A percentile compares a stretch with the other conserved stretches of the same genome.
Evolutionary conservation across 2,329 filamentous ascomycete species (phyloP).

Genomic region (Pseudogymnoascus sp.): DNA sequence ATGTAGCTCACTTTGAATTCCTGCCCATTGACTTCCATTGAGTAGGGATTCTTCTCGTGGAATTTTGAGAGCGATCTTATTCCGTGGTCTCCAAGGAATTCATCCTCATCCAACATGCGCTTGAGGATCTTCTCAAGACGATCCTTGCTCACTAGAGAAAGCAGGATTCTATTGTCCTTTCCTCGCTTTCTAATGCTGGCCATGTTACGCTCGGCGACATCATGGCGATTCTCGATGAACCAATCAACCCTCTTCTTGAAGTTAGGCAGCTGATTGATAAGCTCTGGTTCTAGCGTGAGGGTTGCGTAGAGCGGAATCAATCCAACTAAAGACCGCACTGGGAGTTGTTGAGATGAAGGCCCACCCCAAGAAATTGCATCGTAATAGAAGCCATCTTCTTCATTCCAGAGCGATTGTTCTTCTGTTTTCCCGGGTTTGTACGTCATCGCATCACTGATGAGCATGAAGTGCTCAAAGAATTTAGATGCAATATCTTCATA

Average conservation of each 20-base stretch:
- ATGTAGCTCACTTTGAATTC: slow-evolving; percentile 82
- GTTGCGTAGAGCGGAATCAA: slow-evolving; percentile 91
- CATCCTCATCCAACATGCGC: slow-evolving; percentile 88
- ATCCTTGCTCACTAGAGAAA: slow-evolving; percentile 88
- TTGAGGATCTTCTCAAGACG: slow-evolving; percentile 82
- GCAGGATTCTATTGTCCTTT: slow-evolving; percentile 77
- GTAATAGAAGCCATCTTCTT: slow-evolving; percentile 95
- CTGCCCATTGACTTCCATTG: slow-evolving; percentile 93
- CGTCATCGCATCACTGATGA: slow-evolving; percentile 96
- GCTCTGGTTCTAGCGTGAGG: slow-evolving; percentile 83
- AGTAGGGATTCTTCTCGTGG: slow-evolving; percentile 82
- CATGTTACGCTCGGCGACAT: slow-evolving; percentile 88
- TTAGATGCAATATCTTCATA: slow-evolving; percentile 97
- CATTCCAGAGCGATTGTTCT: slow-evolving; percentile 89
- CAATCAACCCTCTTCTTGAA: slow-evolving; percentile 92
- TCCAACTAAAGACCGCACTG: slow-evolving; percentile 84
- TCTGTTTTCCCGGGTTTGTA: slow-evolving; percentile 63
- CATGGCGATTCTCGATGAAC: slow-evolving; percentile 83
- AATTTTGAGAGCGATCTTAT: slow-evolving; percentile 88
- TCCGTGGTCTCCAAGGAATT: slow-evolving; percentile 85
- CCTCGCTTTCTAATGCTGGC: slow-evolving; percentile 85
- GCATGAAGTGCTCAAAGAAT: slow-evolving; percentile 97
- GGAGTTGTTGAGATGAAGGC: slow-evolving; percentile 86
- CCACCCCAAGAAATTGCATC: slow-evolving; percentile 96
- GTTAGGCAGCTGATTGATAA: slow-evolving; percentile 82